phyloP scores from a whole-genome alignment of 495 filamentous ascomycete species.

The Hypoxylon cercidicola region DNA sequence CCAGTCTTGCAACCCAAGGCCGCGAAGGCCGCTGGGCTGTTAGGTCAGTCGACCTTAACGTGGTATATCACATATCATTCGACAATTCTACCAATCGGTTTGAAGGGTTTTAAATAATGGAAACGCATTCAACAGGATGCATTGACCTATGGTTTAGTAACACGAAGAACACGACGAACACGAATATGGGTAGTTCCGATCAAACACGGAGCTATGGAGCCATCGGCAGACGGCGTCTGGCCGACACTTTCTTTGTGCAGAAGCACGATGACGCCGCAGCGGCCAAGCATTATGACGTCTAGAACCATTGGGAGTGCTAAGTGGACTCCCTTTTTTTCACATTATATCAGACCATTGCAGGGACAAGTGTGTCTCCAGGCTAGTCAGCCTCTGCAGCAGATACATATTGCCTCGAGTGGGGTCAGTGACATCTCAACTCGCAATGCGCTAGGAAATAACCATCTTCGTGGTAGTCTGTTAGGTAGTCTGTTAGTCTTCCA shows the following conservation, averaged over 20 bases:
- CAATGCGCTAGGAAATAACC: constrained; percentile 25
- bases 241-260: constrained; percentile 4
- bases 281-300: constrained; percentile 39
- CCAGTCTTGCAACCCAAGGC: not conserved
- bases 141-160: constrained; percentile 10
- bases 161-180: too few species aligned
- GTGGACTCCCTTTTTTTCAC: constrained; percentile 8
- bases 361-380: constrained; percentile 6
- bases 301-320: constrained; percentile 12
- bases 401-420: constrained; percentile 29
- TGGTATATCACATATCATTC: constrained; percentile 19
- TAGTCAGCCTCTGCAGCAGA: constrained; percentile 33
- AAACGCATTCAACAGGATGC: constrained; percentile 13
- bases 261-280: constrained; percentile 20
- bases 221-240: constrained; percentile 7
- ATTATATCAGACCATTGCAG: constrained; percentile 18
- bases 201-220: constrained; percentile 14
- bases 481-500: constrained; percentile 11
- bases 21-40: not conserved
- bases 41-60: constrained; percentile 7
- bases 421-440: constrained; percentile 20
- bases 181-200: not conserved
- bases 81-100: constrained; percentile 16
- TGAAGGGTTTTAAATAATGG: constrained; percentile 13
- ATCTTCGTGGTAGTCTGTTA: constrained; percentile 5